Evolutionary conservation across 2,329 filamentous ascomycete species (phyloP).

Genomic region (Cryphonectria japonica): DNA sequence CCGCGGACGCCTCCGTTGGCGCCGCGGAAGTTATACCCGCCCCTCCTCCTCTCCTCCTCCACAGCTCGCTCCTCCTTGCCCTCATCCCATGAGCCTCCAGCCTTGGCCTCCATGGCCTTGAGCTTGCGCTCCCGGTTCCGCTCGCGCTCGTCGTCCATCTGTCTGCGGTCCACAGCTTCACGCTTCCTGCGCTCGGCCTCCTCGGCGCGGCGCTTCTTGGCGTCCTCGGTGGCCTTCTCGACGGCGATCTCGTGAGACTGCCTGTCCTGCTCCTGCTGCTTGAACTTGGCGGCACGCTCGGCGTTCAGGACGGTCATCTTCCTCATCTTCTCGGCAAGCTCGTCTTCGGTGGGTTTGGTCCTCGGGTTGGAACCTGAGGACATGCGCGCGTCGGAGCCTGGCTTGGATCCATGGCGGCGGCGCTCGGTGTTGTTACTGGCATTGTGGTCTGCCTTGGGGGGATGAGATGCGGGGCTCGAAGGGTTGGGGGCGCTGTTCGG

Average conservation of each 20-base stretch:
- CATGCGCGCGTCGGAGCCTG: conserved; percentile 47
- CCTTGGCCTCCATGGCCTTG: conserved; percentile 58
- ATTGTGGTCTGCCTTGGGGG: conserved; percentile 7
- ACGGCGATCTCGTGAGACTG: conserved; percentile 58
- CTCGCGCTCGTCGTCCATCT: conserved; percentile 62
- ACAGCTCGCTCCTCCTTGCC: conserved; percentile 53
- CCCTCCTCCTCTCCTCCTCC: conserved; percentile 45
- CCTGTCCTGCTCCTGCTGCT: conserved; percentile 61
- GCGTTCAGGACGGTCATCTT: conserved; percentile 62
- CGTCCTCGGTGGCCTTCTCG: conserved; percentile 60
- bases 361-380: conserved; percentile 62
- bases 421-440: conserved; percentile 29
- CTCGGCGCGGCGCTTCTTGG: conserved; percentile 53
- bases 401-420: conserved; percentile 38
- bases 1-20: conserved; percentile 46
- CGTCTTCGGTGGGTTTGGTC: conserved; percentile 61
- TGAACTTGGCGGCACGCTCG: conserved; percentile 62
- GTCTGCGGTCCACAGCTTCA: conserved; percentile 56
- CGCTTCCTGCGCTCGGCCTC: conserved; percentile 56
- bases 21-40: conserved; percentile 40
- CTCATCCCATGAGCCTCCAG: conserved; percentile 61
- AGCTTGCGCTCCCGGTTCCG: conserved; percentile 65
- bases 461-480: conserved; percentile 31
- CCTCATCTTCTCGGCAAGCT: conserved; percentile 64
- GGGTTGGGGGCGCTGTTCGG: conserved; percentile 24